Evolutionary conservation across 352 stramenopile species (phyloP).

Genomic region (Pythium inflatum): DNA sequence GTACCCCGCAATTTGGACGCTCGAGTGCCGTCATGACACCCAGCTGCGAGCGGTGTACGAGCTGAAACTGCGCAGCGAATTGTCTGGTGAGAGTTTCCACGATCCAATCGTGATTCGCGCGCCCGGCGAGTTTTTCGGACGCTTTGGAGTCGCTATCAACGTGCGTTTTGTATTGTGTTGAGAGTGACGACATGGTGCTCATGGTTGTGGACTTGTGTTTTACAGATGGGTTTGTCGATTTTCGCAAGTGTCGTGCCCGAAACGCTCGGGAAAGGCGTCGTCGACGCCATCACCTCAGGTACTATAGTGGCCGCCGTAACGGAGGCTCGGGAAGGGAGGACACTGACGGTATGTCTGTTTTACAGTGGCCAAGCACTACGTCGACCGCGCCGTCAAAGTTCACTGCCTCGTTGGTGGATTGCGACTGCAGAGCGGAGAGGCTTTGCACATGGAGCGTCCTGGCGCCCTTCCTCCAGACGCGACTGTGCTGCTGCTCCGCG

Average conservation of each 20-base stretch:
- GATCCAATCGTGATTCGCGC: background rate
- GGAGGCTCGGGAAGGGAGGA: background rate
- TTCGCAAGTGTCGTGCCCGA: background rate
- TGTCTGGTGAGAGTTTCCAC: background rate
- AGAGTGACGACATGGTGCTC: too few relatives aligned
- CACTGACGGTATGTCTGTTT: background rate
- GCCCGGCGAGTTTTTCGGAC: background rate
- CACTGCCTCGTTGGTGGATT: background rate
- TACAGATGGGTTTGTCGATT: slow-evolving; percentile 1
- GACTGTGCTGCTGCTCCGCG: slow-evolving; percentile 16
- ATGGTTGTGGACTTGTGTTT: background rate
- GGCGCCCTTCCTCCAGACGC: background rate
- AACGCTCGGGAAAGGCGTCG: slow-evolving; percentile 9
- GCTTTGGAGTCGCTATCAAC: background rate
- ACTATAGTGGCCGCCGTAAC: background rate
- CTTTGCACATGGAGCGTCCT: background rate
- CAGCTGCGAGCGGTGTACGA: background rate
- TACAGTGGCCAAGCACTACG: background rate
- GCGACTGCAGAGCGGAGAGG: background rate
- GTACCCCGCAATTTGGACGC: background rate
- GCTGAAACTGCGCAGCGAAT: background rate
- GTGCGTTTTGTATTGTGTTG: background rate
- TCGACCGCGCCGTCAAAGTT: background rate
- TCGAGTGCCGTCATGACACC: background rate
- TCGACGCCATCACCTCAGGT: slow-evolving; percentile 4